Base-by-base conservation (phyloP, 2,329 filamentous ascomycete species). In the Pseudophaeomoniella oleicola region DNA sequence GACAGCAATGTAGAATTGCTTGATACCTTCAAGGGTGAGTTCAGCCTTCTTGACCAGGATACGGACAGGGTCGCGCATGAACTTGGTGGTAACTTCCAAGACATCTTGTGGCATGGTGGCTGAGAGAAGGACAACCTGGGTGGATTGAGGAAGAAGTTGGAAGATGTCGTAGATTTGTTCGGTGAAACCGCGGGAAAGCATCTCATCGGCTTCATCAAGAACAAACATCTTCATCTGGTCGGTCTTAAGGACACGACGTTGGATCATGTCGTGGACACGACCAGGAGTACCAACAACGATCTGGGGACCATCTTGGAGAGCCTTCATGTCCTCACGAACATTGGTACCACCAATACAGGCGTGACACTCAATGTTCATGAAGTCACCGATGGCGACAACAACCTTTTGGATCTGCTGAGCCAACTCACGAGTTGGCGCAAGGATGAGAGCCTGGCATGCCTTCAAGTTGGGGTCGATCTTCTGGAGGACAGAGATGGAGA, bases 161-260 rank as follows among this genome's bases (percentile, higher is more conserved):
- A 94, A 98, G 69, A 98, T 93, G 66, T 98, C 90, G 75, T 98
- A 98, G 71, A 98, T 98, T 72, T 98, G 90, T 73, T 98, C 90
- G 55, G 87, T 94, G 78, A 98, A 98, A 74, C 90, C 90, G 58
- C 88, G 88, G 60, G 85, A 92, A 70, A 98, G 78, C 83, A 98
- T 94, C 70, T 98, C 90, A 62, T 98, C 90, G 55, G 90, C 90
- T 73, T 98, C 90, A 60, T 98, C 90, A 53, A 98, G 84, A 54
- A 98, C 86, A 65, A 98, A 93, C 83, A 96, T 94, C 81, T 98
- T 98, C 78, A 98, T 94, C 66, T 75, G 71, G 63, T 94, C 87
- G 57, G 90, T 98, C 74, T 88, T 90, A 53, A 98, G 75, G 67
- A 92, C 83, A 53, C 88, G 86, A 50, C 90, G 87, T 69, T 94